A percentile compares a stretch with the other conserved stretches of the same genome.
phyloP scores from a whole-genome alignment of 331 rosid species.

The Telfairia occidentalis region DNA sequence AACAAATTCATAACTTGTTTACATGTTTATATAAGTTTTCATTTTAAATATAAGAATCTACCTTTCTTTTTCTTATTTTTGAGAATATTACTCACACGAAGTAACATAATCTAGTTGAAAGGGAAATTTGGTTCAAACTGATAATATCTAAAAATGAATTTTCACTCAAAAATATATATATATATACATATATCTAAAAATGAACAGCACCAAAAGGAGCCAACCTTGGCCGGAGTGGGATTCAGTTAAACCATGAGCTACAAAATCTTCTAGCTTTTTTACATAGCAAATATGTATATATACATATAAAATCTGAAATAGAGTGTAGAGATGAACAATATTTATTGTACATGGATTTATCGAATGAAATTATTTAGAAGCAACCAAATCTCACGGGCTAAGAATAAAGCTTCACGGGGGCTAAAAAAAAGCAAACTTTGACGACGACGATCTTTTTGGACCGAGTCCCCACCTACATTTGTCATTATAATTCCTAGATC shows the following conservation, averaged over 20 bases:
- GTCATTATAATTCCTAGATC: not conserved
- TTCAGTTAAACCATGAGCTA: not conserved
- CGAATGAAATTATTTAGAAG: not conserved
- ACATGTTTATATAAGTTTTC: no score
- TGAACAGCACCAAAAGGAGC: not conserved
- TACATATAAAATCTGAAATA: not conserved
- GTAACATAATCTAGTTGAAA: not conserved
- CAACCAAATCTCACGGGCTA: not conserved
- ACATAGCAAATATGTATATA: not conserved
- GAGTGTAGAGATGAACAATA: not conserved
- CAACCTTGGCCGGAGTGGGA: not conserved
- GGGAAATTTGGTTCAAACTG: not conserved
- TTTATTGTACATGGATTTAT: not conserved
- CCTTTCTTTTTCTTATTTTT: no score
- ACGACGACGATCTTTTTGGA: not conserved
- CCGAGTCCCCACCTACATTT: not conserved
- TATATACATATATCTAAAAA: not conserved
- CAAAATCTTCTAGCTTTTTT: not conserved
- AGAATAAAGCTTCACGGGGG: not conserved
- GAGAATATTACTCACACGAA: no score
- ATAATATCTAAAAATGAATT: not conserved
- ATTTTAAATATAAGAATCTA: no score
- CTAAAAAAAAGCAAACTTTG: not conserved
- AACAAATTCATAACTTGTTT: no score
- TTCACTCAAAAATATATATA: no score